Base-by-base conservation (phyloP, 441 rosid genomes). In the Macaranga tanarius region DNA sequence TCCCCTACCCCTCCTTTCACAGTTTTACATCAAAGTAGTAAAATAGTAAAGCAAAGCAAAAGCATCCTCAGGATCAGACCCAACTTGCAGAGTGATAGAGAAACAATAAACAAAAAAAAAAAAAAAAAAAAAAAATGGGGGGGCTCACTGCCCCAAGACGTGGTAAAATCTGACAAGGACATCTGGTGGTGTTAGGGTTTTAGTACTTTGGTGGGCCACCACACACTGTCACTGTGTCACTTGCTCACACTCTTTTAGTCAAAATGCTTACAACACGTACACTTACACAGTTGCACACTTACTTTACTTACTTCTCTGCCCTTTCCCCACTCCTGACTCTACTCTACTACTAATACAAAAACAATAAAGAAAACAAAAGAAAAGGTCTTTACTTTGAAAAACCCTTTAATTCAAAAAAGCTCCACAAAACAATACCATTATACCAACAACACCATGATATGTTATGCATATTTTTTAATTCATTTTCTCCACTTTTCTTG, bases 361-460 rank as follows among this genome's bases (percentile, higher is more conserved):
- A 57, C 75, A 59, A 78, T 69, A 78, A 66, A 71, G 44, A 69
- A 70, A 73, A 42, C 69, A 38, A 81, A 67, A 66, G 67, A 22
- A 16, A 73, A 65, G 74, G 77, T 68, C 84, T 74, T 76, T 81
- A 76, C 64, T 73, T 77, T 66, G 11, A 76, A 59, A 42, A 42
- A 42, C 47, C 66, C 80, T 82, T 79, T 77, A 79, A 63, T 83
- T 81, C 84, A 69, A 81, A 69, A 81, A 87, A 82, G 79, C 81
- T 66, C 56, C 47, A 42, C 47, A 34, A 34, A 7, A 34, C 38
- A 34, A 34, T 34, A 34, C 38, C 38, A 34, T n/a, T n/a, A 34
- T 7, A 34, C n/a, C n/a, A n/a, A 34, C 38, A 42, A 42, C 47
- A 42, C 10, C 47, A 16, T 28, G 38, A 54, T 19, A 38, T 62